Percentiles rank a stretch among this genome's conserved stretches.
Evolutionary conservation across 2,329 filamentous ascomycete genomes (phyloP).

Genomic region (Scopulariopsis brevicaulis): DNA sequence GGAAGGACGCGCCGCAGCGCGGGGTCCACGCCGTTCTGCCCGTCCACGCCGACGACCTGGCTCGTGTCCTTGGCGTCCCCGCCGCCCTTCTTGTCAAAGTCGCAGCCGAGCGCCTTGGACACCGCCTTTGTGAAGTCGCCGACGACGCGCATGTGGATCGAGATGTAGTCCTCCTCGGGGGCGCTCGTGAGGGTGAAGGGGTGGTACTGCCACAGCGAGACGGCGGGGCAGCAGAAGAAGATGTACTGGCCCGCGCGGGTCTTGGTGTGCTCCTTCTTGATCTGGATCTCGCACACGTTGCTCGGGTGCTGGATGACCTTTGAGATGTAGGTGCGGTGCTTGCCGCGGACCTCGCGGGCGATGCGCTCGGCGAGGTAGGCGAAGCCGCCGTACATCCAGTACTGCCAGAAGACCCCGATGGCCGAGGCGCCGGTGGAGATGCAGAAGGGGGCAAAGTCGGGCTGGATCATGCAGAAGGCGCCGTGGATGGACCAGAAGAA

Average conservation of each 20-base stretch:
- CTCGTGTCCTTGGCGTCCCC: conserved; percentile 36
- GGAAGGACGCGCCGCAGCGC: conserved; percentile 64
- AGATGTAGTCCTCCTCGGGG: conserved; percentile 84
- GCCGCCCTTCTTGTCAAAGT: conserved; percentile 41
- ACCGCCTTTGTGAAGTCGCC: conserved; percentile 69
- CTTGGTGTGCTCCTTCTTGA: conserved; percentile 81
- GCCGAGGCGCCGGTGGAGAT: conserved; percentile 52
- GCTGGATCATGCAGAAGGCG: conserved; percentile 83
- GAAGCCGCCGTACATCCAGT: conserved; percentile 78
- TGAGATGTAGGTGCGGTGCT: conserved; percentile 75
- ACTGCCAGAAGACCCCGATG: conserved; percentile 77
- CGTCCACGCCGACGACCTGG: conserved; percentile 58
- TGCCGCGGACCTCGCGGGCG: conserved; percentile 65
- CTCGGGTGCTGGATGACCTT: conserved; percentile 85
- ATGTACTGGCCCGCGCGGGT: conserved; percentile 78
- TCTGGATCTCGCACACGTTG: conserved; percentile 83
- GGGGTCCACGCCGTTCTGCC: conserved; percentile 53
- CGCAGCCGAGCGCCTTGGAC: conserved; percentile 62
- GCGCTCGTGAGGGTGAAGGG: conserved; percentile 80
- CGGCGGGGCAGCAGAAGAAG: conserved; percentile 76
- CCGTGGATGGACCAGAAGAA: conserved; percentile 87
- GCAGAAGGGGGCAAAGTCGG: conserved; percentile 71
- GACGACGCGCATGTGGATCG: conserved; percentile 72
- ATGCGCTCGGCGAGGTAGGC: conserved; percentile 71
- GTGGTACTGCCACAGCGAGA: conserved; percentile 82